Evolutionary conservation across 2,329 filamentous ascomycete species (phyloP), one percentile per base, ranked within the genome.

Genomic region (Ophiosphaerella herpotricha): DNA sequence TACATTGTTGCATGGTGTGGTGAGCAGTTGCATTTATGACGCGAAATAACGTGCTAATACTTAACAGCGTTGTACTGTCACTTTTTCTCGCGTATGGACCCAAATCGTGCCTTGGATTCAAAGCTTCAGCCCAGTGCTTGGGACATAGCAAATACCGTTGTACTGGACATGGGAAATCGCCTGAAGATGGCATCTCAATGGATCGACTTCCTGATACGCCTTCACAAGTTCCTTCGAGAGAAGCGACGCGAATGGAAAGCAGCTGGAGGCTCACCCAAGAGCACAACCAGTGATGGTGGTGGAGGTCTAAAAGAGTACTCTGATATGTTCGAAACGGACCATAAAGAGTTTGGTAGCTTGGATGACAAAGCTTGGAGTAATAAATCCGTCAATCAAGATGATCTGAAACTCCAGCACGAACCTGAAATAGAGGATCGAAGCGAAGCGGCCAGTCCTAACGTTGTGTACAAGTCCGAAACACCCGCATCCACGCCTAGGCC

Each of bases 51-150:
- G 9, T 7, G 37, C 57, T 62, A 18, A 61, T 4, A 16, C 2
- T 14, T 2, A n/a, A 0, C 34, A 73, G 76, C 85, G 31, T 77
- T 88, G 2, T 90, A 90, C 65, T 83, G 83, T 9, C 77, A 79
- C 38, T 82, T 85, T 61, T 90, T 90, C 48, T 85, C 85, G 0
- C 80, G 82, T 49, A 89, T 90, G 84, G 87, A 90, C 58, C 76
- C 75, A 1, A 73, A 81, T 9, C 72, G 76, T 3, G 80, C 82
- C 62, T 81, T 89, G 60, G 50, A 54, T 21, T 57, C 57, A 5
- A 50, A 52, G 26, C 33, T 48, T 9, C 42, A 58, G 32, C 54
- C 54, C 1, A 57, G 50, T 45, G 60, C 55, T 12, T 59, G 58
- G 50, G 54, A 62, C 14, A 47, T 59, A 12, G 52, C 59, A 2